Evolutionary conservation across 441 rosid species (phyloP), one percentile per base, ranked within the genome.

Genomic region (Euphorbia schlechtendalii): DNA sequence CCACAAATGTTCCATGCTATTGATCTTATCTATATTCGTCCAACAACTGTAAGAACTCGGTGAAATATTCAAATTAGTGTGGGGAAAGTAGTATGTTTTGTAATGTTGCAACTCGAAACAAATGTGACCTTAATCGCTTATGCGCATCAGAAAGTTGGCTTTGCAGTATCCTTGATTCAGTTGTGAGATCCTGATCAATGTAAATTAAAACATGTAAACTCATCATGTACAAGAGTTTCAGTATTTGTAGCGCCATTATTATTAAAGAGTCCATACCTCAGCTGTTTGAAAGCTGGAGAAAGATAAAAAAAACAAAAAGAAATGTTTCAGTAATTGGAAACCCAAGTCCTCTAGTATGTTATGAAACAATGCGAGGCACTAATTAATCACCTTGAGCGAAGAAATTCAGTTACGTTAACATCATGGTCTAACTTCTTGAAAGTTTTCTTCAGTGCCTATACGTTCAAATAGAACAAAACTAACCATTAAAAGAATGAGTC

Each of bases 361-460:
- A 53, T 12, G 62, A 2, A 25, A 22, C 27, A 67, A 46, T 45
- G 34, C 24, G 20, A 0, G 28, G 15, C 9, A 34, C n/a, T 24
- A 45, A 58, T 24, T 53, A 18, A 49, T 17, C 66, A 90, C 97
- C 96, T 81, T 72, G 83, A 60, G 59, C 86, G 85, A 60, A 91
- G 64, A 77, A 86, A 91, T 61, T 84, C 92, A 64, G 86, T 71
- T 69, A 88, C 67, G 77, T 86, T 86, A 64, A 91, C 88, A 72
- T 86, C 94, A 63, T 88, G 97, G 65, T 88, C 90, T 80, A 81
- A 78, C 78, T 86, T 90, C 83, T 74, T 74, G 66, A 88, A 88
- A 12, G 87, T 90, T 71, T 84, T 90, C 75, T 80, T 90, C 62
- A 88, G 76, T 51, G 82, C 89, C 97, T 88, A 80, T 53, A 80